Evolutionary conservation across 306 rosid genomes (phyloP).

Genomic region (Vigna reflexopilosa): DNA sequence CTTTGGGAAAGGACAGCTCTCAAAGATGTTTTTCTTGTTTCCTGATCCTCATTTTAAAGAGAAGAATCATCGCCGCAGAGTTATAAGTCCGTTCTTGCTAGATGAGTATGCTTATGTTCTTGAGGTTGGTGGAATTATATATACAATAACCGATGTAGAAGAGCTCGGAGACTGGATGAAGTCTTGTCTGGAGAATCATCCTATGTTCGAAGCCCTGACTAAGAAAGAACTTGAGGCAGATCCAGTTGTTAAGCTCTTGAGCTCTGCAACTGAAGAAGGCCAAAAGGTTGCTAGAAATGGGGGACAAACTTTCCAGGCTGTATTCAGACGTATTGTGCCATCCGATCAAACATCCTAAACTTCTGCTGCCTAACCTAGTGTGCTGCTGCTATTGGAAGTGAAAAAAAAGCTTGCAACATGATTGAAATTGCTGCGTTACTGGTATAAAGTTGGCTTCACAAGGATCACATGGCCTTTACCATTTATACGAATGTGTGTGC

Average conservation of each 20-base stretch:
- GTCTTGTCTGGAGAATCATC: conserved; percentile 84
- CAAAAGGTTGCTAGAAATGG: conserved; percentile 96
- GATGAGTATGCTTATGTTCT: conserved; percentile 91
- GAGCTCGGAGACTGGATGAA: conserved; percentile 99
- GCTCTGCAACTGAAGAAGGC: conserved; percentile 94
- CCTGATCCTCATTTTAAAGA: conserved; percentile 99
- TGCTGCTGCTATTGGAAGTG: neutral
- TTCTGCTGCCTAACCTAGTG: conserved; percentile 22
- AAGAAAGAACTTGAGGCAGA: conserved; percentile 82
- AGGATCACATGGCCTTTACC: conserved; percentile 2
- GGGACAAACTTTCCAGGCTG: conserved; percentile 85
- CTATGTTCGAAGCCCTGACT: conserved; percentile 78
- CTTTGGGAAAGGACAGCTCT: conserved; percentile 86
- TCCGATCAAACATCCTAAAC: conserved; percentile 49
- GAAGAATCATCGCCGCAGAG: conserved; percentile 96
- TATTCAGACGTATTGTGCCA: conserved; percentile 70
- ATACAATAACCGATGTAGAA: conserved; percentile 93
- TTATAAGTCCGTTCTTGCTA: conserved; percentile 81
- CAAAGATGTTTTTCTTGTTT: conserved; percentile 93
- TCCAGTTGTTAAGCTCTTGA: conserved; percentile 76
- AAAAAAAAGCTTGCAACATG: neutral
- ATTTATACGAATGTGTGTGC: conserved; percentile 7
- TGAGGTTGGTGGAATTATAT: conserved; percentile 82
- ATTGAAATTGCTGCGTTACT: neutral
- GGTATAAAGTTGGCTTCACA: conserved; percentile 2